These are phyloP conservation scores for Pugionium cornutum DNA, from an alignment of 345 rosid genomes.

Conservation along the genomic window DNA sequence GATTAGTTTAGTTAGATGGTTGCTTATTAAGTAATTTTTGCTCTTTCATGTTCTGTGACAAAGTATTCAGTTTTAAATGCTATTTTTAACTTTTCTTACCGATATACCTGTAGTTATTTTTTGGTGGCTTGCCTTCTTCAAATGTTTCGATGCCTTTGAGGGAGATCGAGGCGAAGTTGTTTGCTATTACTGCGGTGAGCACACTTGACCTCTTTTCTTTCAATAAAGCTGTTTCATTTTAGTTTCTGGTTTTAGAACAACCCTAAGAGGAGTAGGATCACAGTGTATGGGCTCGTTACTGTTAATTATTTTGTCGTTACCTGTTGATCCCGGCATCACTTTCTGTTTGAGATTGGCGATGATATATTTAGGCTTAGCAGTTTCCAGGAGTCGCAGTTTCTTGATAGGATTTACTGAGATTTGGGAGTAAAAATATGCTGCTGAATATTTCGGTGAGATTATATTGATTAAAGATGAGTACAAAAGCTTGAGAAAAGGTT, in stretches of 20 bases:
- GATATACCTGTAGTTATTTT: slow-evolving; percentile 54
- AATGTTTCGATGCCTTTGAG: slow-evolving; percentile 67
- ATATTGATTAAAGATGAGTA: too few relatives aligned
- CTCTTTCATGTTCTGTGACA: slow-evolving; percentile 25
- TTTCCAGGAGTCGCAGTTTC: slow-evolving; percentile 9
- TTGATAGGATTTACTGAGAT: too few relatives aligned
- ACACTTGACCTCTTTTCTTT: slow-evolving; percentile 27
- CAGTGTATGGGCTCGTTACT: slow-evolving; percentile 1
- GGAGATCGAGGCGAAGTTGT: slow-evolving; percentile 81
- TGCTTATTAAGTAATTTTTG: slow-evolving; percentile 12
- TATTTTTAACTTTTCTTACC: slow-evolving; percentile 14
- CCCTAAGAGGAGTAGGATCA: slow-evolving; percentile 1
- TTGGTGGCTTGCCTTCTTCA: slow-evolving; percentile 60
- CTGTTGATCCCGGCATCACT: background rate
- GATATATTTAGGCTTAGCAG: slow-evolving; percentile 14
- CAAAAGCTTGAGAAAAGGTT: too few relatives aligned
- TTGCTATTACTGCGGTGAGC: slow-evolving; percentile 81
- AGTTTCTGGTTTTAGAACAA: slow-evolving; percentile 21
- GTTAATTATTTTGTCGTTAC: background rate
- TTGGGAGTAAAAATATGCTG: too few relatives aligned
- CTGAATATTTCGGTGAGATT: too few relatives aligned
- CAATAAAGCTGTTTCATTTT: slow-evolving; percentile 10
- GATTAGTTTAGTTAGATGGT: slow-evolving; percentile 17
- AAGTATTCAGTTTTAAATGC: background rate
- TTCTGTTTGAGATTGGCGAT: slow-evolving; percentile 6